A percentile compares a stretch with the other conserved stretches of the same genome.
These are phyloP conservation scores for Trichomonas tenax DNA, from an alignment of 208 protist species.

Conservation along the genomic window DNA sequence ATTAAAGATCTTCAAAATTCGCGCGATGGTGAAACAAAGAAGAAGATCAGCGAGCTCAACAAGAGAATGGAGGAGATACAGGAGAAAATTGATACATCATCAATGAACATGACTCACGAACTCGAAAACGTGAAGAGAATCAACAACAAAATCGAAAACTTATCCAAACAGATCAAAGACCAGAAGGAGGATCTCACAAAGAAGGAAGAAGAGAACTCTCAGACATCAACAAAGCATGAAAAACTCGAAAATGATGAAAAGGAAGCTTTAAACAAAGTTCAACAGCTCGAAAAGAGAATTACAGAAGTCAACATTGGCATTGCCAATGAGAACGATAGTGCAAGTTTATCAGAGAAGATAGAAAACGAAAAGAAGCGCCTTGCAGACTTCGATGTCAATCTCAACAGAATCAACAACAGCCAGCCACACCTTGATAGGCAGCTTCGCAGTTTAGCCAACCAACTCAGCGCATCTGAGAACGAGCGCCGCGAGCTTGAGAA, in stretches of 20 bases:
- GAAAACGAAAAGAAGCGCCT: not conserved
- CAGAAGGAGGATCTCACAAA: not conserved
- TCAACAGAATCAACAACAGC: not conserved
- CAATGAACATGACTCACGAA: not conserved
- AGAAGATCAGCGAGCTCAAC: not conserved
- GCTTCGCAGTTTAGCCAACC: not conserved
- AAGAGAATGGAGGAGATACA: constrained; percentile 14
- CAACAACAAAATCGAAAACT: not conserved
- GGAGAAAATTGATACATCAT: not conserved
- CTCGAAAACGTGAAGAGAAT: not conserved
- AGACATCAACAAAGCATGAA: not conserved
- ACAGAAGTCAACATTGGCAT: not conserved
- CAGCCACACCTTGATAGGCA: not conserved
- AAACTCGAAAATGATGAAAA: not conserved
- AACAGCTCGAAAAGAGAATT: not conserved
- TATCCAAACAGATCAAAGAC: not conserved
- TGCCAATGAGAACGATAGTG: not conserved
- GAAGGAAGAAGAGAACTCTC: not conserved
- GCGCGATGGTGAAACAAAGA: not conserved
- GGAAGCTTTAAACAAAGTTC: constrained; percentile 22
- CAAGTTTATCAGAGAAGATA: not conserved
- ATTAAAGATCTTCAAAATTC: constrained; percentile 42
- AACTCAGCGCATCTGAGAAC: not conserved
- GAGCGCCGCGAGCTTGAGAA: not conserved
- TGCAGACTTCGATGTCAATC: not conserved